Evolutionary conservation across 1,284 basidiomycete species (phyloP), one percentile per base, ranked within the genome.

Genomic region (Austroboletus sp.): DNA sequence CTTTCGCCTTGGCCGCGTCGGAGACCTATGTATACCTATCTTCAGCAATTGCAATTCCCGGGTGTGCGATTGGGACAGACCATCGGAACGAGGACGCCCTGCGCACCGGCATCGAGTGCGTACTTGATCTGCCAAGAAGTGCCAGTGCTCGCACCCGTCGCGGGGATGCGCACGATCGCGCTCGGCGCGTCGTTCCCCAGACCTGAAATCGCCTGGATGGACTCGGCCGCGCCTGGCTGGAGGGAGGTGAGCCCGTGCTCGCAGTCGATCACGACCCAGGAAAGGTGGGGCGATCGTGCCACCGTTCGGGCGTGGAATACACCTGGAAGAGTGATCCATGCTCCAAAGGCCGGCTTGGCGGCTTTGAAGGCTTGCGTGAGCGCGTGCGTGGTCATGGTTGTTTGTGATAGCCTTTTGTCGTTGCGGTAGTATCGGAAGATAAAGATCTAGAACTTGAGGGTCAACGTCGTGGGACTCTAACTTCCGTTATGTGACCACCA

Each of bases 41-140:
- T 21, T 21, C 21, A 21, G 1, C 21, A 3, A 6, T 21, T 21
- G 21, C 5, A 21, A 6, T 6, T 21, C 21, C 6, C 21, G 21
- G 21, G 27, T 29, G 9, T 3, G 4, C 27, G 27, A 29, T 29
- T 3, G 8, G 27, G 15, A 17, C 38, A 53, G 52, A 81, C 79
- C 76, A 85, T 79, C 3, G 82, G 82, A 0, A 83, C 77, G 32
- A 85, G 60, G 9, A 82, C 63, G 2, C 82, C 81, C 30, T 70
- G 66, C 13, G 79, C 80, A 8, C 80, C 80, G 0, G 76, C 76
- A 57, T 83, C 80, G 29, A 83, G 70, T 1, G 74, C 80, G 48
- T 79, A 70, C 64, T 84, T 84, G 61, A 83, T 80, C 61, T 82
- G 80, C 80, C 80, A 82, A 44, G 69, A 69, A 1, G 74, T 75